A percentile compares a stretch with the other conserved stretches of the same genome.
These are phyloP conservation scores for Lactuca sativa DNA, from an alignment of 129 eudicot species.

Conservation along the genomic window DNA sequence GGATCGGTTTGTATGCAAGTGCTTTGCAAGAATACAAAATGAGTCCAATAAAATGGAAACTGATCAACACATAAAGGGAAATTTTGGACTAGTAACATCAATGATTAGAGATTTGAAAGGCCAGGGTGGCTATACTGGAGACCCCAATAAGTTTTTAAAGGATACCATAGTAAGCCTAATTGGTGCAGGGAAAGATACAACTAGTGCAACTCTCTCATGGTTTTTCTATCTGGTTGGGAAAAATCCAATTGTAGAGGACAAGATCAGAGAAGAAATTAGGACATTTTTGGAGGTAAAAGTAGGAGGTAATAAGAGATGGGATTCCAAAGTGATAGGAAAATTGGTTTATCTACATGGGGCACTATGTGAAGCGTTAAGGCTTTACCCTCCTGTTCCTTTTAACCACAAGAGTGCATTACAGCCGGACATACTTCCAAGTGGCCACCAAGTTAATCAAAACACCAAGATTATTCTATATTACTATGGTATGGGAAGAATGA, in stretches of 20 bases:
- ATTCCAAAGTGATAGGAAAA: slow-evolving; percentile 13
- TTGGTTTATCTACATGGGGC: slow-evolving; percentile 54
- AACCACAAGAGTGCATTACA: slow-evolving; percentile 38
- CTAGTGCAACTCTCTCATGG: slow-evolving; percentile 37
- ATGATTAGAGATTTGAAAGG: neutral
- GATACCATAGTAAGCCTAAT: slow-evolving; percentile 30
- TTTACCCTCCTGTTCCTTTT: slow-evolving; percentile 47
- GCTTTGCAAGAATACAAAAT: slow-evolving; percentile 16
- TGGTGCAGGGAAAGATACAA: slow-evolving; percentile 44
- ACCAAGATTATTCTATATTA: slow-evolving; percentile 30
- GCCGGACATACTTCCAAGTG: slow-evolving; percentile 45
- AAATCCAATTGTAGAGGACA: neutral
- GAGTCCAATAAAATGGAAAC: neutral
- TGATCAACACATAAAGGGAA: neutral
- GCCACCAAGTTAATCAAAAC: slow-evolving; percentile 8
- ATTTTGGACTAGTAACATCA: neutral
- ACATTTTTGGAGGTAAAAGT: neutral
- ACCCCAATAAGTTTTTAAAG: slow-evolving; percentile 1
- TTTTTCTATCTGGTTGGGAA: slow-evolving; percentile 36
- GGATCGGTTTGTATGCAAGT: slow-evolving; percentile 33
- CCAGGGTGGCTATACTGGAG: neutral
- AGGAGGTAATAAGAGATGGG: slow-evolving; percentile 1
- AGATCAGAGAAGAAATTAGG: neutral
- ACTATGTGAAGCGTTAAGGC: slow-evolving; percentile 50
- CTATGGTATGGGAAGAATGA: slow-evolving; percentile 47